Percentiles rank a stretch among this genome's conserved stretches.
Conservation (phyloP, 768 basidiomycete genomes). For the Basidioascus undulatus region DNA sequence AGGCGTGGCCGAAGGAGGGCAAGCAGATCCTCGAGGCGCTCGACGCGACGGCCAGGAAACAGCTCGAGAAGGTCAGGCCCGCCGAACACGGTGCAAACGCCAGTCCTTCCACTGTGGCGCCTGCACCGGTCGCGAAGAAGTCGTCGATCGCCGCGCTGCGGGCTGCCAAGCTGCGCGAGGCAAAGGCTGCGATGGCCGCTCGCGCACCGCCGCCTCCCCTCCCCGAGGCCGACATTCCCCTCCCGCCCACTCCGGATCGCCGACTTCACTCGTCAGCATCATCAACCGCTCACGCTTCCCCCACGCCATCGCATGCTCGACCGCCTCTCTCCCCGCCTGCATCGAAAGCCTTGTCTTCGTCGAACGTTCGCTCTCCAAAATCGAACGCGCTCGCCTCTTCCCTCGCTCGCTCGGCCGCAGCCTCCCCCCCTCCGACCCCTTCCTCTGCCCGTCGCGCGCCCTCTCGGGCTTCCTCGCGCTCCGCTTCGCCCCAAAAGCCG, state of each 20-base stretch:
- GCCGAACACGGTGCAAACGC: slow-evolving; percentile 11
- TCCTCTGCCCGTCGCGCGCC: too few relatives aligned
- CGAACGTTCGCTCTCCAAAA: too few relatives aligned
- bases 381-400: too few relatives aligned
- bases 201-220: slow-evolving; percentile 23
- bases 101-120: slow-evolving; percentile 18
- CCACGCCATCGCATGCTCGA: neutral
- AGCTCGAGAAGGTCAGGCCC: slow-evolving; percentile 72
- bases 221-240: slow-evolving; percentile 18
- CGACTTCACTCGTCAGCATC: neutral
- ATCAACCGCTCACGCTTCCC: neutral
- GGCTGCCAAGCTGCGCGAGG: slow-evolving; percentile 69
- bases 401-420: too few relatives aligned
- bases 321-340: neutral
- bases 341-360: too few relatives aligned
- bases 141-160: slow-evolving; percentile 63
- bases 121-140: slow-evolving; percentile 33
- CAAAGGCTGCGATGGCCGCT: slow-evolving; percentile 22
- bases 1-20: slow-evolving; percentile 51
- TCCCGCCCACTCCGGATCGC: neutral
- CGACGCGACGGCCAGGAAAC: slow-evolving; percentile 45
- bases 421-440: too few relatives aligned
- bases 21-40: slow-evolving; percentile 35
- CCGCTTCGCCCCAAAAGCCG: too few relatives aligned
- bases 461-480: too few relatives aligned